Evolutionary conservation across 202 grass and related monocot species (phyloP).

Genomic region (Bolboschoenoplectus hybrid): DNA sequence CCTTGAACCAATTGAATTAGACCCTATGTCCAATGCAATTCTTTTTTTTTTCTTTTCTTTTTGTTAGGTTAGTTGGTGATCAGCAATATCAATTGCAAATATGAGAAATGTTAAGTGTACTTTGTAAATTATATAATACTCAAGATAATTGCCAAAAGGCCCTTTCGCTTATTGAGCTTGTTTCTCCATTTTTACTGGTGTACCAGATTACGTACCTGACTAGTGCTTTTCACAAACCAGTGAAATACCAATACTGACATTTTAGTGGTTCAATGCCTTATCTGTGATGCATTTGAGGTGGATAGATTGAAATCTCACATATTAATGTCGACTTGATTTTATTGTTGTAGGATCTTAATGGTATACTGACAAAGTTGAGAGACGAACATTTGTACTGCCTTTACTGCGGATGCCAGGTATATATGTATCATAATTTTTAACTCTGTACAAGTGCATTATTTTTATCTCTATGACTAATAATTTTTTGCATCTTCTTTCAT

Average conservation of each 20-base stretch:
- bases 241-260: neutral
- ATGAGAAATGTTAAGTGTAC: neutral
- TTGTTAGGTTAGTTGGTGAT: neutral
- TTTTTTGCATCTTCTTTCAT: neutral
- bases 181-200: neutral
- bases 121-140: neutral
- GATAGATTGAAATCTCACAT: conserved; percentile 5
- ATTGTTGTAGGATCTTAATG: conserved; percentile 65
- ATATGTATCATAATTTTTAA: neutral
- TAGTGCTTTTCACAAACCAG: conserved; percentile 9
- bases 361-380: conserved; percentile 65
- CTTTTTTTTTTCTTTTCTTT: no score
- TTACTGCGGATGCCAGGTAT: conserved; percentile 85
- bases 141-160: neutral
- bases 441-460: neutral
- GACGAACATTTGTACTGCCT: conserved; percentile 78
- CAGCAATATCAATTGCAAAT: neutral
- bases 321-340: neutral
- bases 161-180: neutral
- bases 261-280: neutral
- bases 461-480: neutral
- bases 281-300: neutral
- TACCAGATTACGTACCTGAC: neutral
- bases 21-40: neutral
- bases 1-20: neutral